phyloP scores from a whole-genome alignment of 495 filamentous ascomycete species.

The Daldinia loculata region DNA sequence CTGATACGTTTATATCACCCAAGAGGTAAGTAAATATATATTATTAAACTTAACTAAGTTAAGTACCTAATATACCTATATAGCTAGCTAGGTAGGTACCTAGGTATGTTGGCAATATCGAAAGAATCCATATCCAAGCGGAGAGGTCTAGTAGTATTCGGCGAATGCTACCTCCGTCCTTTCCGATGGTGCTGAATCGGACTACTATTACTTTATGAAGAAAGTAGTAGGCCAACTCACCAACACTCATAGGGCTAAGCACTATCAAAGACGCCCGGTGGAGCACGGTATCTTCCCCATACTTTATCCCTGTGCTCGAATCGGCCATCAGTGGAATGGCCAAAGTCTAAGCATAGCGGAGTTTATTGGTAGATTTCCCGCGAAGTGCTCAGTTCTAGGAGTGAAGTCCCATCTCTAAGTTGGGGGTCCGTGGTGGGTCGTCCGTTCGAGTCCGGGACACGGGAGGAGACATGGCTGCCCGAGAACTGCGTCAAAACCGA shows the following conservation, averaged over 20 bases:
- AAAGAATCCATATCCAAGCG: not conserved
- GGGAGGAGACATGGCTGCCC: constrained; percentile 15
- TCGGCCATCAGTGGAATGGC: constrained; percentile 5
- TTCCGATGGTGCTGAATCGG: constrained; percentile 2
- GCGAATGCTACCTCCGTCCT: constrained; percentile 16
- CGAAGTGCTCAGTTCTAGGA: constrained; percentile 10
- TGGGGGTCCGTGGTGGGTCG: constrained; percentile 40
- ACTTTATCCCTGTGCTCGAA: not conserved
- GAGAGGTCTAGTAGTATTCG: not conserved
- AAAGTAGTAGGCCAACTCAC: not conserved
- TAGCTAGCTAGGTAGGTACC: no score
- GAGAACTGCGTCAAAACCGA: constrained; percentile 17
- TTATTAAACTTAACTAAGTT: not conserved
- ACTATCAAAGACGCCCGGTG: not conserved
- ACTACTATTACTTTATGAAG: not conserved
- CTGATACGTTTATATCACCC: not conserved
- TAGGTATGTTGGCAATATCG: not conserved
- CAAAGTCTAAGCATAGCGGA: not conserved
- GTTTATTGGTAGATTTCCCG: constrained; percentile 11
- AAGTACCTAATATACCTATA: not conserved
- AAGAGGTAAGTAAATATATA: not conserved
- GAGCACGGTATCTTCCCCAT: not conserved
- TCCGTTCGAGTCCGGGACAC: constrained; percentile 40
- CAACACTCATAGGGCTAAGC: not conserved
- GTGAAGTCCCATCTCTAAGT: constrained; percentile 10